Evolutionary conservation across 2,329 filamentous ascomycete genomes (phyloP), one percentile per base, ranked within the genome.

Genomic region (Cladosporium sp.): DNA sequence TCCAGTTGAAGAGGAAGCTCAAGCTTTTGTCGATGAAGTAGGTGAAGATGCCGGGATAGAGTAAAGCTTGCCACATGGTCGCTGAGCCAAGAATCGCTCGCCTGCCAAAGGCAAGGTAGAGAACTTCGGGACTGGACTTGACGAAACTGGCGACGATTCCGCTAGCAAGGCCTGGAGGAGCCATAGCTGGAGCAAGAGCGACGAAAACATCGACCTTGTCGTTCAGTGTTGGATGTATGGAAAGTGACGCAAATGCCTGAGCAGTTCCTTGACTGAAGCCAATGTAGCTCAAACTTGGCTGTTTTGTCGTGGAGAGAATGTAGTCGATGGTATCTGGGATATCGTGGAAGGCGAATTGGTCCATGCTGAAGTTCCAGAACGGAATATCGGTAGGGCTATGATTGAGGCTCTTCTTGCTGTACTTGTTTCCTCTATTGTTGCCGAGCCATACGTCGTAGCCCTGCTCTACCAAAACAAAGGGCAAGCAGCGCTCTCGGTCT

Each of bases 361-460:
- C 95, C 76, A 99, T 98, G 61, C 92, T 97, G 77, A 99, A 99
- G 78, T 97, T 90, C 95, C 95, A 99, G 78, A 99, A 99, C 15
- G 87, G 84, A 44, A 85, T 81, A 2, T 91, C 90, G 0, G 87
- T 90, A 0, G 95, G 93, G 0, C 92, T 90, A 69, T 84, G 83
- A 67, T 89, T 85, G 61, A 93, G 87, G 2, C 89, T 93, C 80
- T 99, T 99, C 79, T 98, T 99, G 55, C 93, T 97, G 80, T 99
- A 99, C 77, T 99, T 99, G 85, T 99, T 99, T 59, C 95, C 95
- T 41, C 95, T 89, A 75, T 99, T 99, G 78, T 99, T 99, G 60
- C 95, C 95, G 68, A 99, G 84, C 92, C 95, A 99, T 70, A 98
- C 94, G 81, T 99, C 95, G 73, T 96, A 99, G 2, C 95, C 95